A percentile compares a stretch with the other conserved stretches of the same genome.
These are phyloP conservation scores for Oropetium thomaeum DNA, from an alignment of 176 grass and related monocot species.

Conservation along the genomic window DNA sequence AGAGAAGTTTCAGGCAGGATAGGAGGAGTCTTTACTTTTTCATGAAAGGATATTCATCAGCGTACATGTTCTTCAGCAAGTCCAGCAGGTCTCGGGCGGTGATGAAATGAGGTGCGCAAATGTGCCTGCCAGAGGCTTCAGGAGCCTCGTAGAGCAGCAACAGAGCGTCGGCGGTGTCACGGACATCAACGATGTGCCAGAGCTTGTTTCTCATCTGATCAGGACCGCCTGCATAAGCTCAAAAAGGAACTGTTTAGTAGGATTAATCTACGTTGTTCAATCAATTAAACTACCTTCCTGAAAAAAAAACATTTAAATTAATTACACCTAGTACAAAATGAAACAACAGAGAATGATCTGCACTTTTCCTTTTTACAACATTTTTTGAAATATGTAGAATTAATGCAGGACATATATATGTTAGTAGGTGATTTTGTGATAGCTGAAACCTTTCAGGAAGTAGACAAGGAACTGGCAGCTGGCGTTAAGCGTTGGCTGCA, in stretches of 20 bases:
- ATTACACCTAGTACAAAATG: too few species aligned
- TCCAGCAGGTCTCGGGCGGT: slow-evolving; percentile 10
- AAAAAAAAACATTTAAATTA: too few species aligned
- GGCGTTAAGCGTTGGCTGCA: slow-evolving; percentile 36
- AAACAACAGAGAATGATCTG: too few species aligned
- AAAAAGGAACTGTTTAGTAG: too few species aligned
- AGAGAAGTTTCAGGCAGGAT: too few species aligned
- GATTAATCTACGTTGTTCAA: too few species aligned
- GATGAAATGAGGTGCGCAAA: slow-evolving; percentile 33
- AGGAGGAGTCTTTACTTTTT: slow-evolving; percentile 10
- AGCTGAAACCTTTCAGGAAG: slow-evolving; percentile 26
- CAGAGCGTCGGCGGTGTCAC: slow-evolving; percentile 23
- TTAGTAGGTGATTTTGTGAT: not conserved
- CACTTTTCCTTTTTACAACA: too few species aligned
- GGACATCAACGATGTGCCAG: slow-evolving; percentile 41
- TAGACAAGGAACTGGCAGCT: slow-evolving; percentile 34
- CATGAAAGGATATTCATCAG: slow-evolving; percentile 24
- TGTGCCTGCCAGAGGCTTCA: slow-evolving; percentile 28
- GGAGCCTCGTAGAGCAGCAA: slow-evolving; percentile 29
- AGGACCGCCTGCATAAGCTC: slow-evolving; percentile 9
- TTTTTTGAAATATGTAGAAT: too few species aligned
- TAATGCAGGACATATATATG: too few species aligned
- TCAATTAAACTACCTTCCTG: too few species aligned
- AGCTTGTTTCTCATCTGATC: slow-evolving; percentile 24
- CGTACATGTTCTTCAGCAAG: slow-evolving; percentile 37